Evolutionary conservation across 192 early-diverging fungal species (phyloP).

Genomic region (Podila clonocystis): DNA sequence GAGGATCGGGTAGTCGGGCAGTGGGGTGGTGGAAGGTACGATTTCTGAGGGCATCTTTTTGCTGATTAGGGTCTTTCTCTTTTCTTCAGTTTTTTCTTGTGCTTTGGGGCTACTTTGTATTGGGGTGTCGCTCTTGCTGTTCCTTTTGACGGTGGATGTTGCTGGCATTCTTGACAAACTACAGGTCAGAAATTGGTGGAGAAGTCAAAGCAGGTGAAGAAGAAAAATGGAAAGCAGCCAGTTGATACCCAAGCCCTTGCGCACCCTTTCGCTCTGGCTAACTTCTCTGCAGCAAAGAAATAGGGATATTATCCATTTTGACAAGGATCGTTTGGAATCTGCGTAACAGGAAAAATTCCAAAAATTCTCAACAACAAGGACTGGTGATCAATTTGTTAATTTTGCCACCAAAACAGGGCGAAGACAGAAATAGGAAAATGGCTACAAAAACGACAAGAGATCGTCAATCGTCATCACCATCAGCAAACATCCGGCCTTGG

Average conservation of each 20-base stretch:
- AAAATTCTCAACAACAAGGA: no score
- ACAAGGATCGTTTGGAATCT: no score
- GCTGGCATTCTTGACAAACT: background rate
- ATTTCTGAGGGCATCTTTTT: conserved; percentile 14
- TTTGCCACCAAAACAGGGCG: no score
- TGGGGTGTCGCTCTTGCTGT: background rate
- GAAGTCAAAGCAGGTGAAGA: background rate
- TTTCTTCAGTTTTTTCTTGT: background rate
- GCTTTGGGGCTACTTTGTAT: background rate
- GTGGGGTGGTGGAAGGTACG: background rate
- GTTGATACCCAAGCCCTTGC: no score
- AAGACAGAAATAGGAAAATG: background rate
- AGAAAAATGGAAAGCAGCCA: background rate
- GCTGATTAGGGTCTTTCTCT: conserved; percentile 1
- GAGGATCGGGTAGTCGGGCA: conserved; percentile 10
- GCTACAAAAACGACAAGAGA: background rate
- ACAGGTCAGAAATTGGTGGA: background rate
- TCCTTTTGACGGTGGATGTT: background rate
- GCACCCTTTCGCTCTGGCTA: background rate
- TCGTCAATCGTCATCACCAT: background rate
- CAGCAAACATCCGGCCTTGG: background rate
- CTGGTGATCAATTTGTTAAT: no score
- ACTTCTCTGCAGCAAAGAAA: background rate
- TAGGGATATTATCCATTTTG: background rate
- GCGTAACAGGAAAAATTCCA: no score